Evolutionary conservation across 768 basidiomycete species (phyloP).

Genomic region (Boletus rubescentipes): DNA sequence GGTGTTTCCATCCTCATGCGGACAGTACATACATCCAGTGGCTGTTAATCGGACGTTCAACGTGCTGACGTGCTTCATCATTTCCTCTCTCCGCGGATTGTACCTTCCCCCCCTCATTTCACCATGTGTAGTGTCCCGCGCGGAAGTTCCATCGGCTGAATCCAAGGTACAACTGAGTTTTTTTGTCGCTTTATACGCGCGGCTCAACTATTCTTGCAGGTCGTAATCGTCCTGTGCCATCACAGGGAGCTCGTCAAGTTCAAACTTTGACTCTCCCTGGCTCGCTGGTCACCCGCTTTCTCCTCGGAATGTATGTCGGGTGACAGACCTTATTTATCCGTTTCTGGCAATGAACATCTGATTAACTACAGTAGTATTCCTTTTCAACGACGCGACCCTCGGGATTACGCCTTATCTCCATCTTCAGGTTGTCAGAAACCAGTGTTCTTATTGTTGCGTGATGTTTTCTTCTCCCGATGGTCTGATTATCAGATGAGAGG

Average conservation of each 20-base stretch:
- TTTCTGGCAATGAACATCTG: neutral
- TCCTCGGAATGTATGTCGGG: constrained; percentile 3
- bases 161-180: neutral
- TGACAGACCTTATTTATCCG: neutral
- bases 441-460: neutral
- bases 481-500: neutral
- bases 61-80: neutral
- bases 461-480: neutral
- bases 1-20: neutral
- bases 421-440: neutral
- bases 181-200: neutral
- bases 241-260: neutral
- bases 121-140: neutral
- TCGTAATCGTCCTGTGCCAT: neutral
- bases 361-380: neutral
- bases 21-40: neutral
- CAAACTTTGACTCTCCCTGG: neutral
- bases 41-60: neutral
- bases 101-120: neutral
- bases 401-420: neutral
- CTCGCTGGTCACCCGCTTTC: neutral
- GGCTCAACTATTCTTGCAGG: neutral
- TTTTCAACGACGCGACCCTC: neutral
- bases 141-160: neutral
- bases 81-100: neutral